These are phyloP conservation scores for Penicillium tannophilum DNA, from an alignment of 495 filamentous ascomycete genomes.

Conservation along the genomic window DNA sequence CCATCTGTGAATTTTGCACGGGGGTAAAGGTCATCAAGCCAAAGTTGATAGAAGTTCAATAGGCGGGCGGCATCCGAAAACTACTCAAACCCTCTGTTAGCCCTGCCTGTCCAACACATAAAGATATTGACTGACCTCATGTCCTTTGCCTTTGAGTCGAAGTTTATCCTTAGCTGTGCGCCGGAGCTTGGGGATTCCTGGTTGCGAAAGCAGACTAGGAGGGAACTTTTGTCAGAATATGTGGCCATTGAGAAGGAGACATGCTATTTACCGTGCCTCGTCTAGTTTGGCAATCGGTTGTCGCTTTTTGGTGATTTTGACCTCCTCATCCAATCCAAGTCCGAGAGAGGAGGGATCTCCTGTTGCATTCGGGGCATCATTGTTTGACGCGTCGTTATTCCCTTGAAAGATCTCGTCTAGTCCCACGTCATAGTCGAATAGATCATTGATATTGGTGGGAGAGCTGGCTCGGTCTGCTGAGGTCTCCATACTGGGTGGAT, in stretches of 20 bases:
- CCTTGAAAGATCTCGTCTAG: constrained; percentile 53
- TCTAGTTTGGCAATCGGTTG: constrained; percentile 83
- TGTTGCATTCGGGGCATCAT: constrained; percentile 32
- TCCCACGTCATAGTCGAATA: constrained; percentile 72
- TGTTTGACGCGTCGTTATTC: constrained; percentile 27
- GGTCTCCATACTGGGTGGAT: constrained; percentile 6
- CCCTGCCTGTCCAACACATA: neutral
- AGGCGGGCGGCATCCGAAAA: constrained; percentile 83
- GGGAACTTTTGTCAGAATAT: neutral
- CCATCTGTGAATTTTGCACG: constrained; percentile 93
- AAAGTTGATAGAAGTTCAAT: constrained; percentile 89
- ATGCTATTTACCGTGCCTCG: constrained; percentile 61
- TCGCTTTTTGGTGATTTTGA: constrained; percentile 76
- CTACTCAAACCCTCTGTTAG: constrained; percentile 42
- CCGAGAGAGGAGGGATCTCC: constrained; percentile 34
- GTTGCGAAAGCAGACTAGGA: constrained; percentile 71
- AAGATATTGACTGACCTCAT: constrained; percentile 65
- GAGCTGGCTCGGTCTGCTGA: constrained; percentile 1
- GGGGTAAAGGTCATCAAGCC: constrained; percentile 95
- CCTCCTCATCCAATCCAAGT: constrained; percentile 83
- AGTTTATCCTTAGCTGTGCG: constrained; percentile 68
- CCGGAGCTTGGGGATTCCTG: constrained; percentile 82
- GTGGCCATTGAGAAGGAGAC: neutral
- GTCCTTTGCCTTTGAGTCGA: constrained; percentile 87
- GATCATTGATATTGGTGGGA: constrained; percentile 53